phyloP scores from a whole-genome alignment of 2,329 filamentous ascomycete genomes.

The Epichloe aotearoae region DNA sequence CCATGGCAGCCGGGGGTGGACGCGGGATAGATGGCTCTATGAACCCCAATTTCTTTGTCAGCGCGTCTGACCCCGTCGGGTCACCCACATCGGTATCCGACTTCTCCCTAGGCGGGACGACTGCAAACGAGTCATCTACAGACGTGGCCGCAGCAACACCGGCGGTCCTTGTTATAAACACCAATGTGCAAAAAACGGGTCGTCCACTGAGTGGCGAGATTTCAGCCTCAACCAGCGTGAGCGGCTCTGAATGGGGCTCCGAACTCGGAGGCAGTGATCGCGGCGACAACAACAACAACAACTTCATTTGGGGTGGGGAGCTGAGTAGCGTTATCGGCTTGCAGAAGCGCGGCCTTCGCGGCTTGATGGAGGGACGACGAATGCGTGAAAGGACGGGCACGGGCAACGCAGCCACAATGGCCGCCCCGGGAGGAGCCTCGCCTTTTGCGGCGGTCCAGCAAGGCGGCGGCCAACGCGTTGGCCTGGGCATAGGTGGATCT shows the following conservation, averaged over 20 bases:
- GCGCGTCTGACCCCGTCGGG: conserved; percentile 30
- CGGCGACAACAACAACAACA: conserved; percentile 22
- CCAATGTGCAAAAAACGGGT: conserved; percentile 21
- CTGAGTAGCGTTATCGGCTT: conserved; percentile 83
- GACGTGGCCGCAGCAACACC: conserved; percentile 23
- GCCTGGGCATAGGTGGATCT: conserved; percentile 39
- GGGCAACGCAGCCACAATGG: conserved; percentile 14
- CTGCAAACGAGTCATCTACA: conserved; percentile 15
- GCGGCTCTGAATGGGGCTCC: conserved; percentile 43
- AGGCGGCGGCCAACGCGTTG: conserved; percentile 26
- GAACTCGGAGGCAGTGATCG: conserved; percentile 37
- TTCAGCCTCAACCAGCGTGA: conserved; percentile 36
- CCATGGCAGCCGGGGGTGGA: conserved; percentile 92
- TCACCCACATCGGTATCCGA: conserved; percentile 21
- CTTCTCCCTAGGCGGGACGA: conserved; percentile 20
- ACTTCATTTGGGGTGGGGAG: conserved; percentile 61
- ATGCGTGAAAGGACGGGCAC: conserved; percentile 60
- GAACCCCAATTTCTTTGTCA: conserved; percentile 49
- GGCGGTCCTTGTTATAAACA: conserved; percentile 36
- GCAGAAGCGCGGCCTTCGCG: conserved; percentile 83
- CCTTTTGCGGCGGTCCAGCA: conserved; percentile 9
- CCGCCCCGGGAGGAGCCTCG: conserved; percentile 10
- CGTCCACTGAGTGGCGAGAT: conserved; percentile 34
- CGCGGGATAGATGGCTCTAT: conserved; percentile 60
- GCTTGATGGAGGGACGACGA: conserved; percentile 85